Evolutionary conservation across 2,329 filamentous ascomycete species (phyloP), one percentile per base, ranked within the genome.

Genomic region (Colletotrichum sp.): DNA sequence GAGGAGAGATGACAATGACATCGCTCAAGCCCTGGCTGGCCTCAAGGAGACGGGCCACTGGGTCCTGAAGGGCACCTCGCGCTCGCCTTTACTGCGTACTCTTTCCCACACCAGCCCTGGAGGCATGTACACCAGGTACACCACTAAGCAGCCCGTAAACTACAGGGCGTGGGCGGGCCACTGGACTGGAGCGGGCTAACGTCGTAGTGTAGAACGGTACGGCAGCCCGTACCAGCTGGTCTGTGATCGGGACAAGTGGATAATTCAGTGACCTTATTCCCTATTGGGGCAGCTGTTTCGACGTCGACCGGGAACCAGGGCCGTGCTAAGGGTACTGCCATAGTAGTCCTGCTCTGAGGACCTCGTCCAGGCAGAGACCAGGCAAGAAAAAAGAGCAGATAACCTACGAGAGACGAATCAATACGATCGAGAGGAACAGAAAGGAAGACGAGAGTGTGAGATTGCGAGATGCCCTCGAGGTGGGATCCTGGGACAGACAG

Each of bases 1-100:
- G 44, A 62, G 30, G 30, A 52, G 16, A 44, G 26, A 67, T 26
- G 63, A 59, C 18, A 64, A 63, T 68, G 74, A 66, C 65, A 74
- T 75, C 59, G 74, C 65, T 75, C 49, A 72, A 67, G 63, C 71
- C 39, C 62, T 71, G 67, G 62, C 66, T 59, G 55, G 67, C 75
- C 52, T 60, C 59, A 71, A 21, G 52, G 60, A 49, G 73, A 74
- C 60, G 39, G 55, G 52, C 39, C 72, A 62, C 62, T 72, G 60
- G 71, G 60, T 34, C 34, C 52, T 62, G 65, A 28, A 21, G 60
- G 13, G 32, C 21, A 24, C n/a, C 18, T 39, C 34, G 21, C 62
- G 21, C 59, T 62, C 16, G 59, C 44, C 44, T 52, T 52, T 52
- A 34, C n/a, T n/a, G n/a, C n/a, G n/a, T n/a, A n/a, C 18, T 30